Percentiles rank a stretch among this genome's conserved stretches.
phyloP scores from a whole-genome alignment of 345 rosid species.

The Hypericum androsaemum region DNA sequence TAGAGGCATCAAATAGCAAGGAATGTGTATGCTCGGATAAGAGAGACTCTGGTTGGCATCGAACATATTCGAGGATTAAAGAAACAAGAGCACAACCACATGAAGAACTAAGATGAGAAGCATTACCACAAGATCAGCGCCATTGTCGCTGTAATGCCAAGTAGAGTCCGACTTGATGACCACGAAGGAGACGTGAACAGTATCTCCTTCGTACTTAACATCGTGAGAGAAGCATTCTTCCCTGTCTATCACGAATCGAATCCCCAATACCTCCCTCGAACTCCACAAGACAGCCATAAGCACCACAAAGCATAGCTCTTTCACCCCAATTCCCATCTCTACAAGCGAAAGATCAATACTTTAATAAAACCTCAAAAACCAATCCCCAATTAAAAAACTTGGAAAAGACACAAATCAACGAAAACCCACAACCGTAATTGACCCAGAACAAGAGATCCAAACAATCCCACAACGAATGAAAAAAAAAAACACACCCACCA shows the following conservation, averaged over 20 bases:
- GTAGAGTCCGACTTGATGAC: conserved; percentile 11
- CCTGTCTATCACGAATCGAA: conserved; percentile 14
- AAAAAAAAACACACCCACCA: too few species aligned
- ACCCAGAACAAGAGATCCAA: too few species aligned
- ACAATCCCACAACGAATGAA: too few species aligned
- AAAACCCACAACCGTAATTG: too few species aligned
- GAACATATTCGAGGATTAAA: too few species aligned
- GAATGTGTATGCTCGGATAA: too few species aligned
- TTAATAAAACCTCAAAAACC: not conserved
- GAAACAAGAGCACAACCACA: too few species aligned
- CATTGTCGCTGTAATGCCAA: conserved; percentile 46
- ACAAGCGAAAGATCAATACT: not conserved
- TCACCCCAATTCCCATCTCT: conserved; percentile 1
- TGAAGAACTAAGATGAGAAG: not conserved
- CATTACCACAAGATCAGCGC: conserved; percentile 60
- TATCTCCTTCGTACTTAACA: conserved; percentile 11
- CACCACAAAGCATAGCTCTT: not conserved
- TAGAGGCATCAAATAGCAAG: too few species aligned
- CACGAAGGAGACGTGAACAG: conserved; percentile 16
- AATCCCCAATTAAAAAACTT: too few species aligned
- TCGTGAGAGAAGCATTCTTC: conserved; percentile 20
- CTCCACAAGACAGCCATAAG: conserved; percentile 3
- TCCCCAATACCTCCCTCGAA: conserved; percentile 4
- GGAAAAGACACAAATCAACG: too few species aligned
- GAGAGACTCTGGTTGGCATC: too few species aligned